Conservation (phyloP, 257 asterid genomes). For the Capsicum chinense region DNA sequence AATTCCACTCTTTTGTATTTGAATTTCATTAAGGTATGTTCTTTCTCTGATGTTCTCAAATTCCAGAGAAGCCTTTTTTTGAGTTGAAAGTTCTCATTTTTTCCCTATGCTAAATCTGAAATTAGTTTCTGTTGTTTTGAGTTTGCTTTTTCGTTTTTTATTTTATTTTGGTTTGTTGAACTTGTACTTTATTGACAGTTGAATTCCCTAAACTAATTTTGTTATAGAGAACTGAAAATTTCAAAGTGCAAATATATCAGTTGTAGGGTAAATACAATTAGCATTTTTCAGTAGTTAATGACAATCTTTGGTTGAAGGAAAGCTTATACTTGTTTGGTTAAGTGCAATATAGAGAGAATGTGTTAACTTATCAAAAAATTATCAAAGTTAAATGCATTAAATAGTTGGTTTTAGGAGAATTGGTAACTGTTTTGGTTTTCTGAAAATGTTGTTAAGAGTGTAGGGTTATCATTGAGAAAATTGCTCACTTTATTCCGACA, state of each 20-base stretch:
- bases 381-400: not conserved
- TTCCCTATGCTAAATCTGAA: not conserved
- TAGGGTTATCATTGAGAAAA: not conserved
- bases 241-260: not conserved
- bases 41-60: too few species aligned
- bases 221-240: not conserved
- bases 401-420: not conserved
- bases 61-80: too few species aligned
- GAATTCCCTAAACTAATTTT: not conserved
- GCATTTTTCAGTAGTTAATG: not conserved
- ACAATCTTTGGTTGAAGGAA: conserved; percentile 1
- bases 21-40: too few species aligned
- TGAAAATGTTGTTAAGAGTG: not conserved
- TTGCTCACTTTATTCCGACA: not conserved
- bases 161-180: not conserved
- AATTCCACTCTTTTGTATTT: too few species aligned
- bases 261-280: not conserved
- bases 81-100: too few species aligned
- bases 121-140: not conserved
- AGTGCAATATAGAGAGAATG: not conserved
- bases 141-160: not conserved
- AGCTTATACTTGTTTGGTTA: conserved; percentile 3
- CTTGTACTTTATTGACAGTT: not conserved
- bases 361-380: not conserved
- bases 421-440: conserved; percentile 18